Evolutionary conservation across 225 moss, liverwort and hornwort species (phyloP).

Genomic region (Sphagnum tenellum): DNA sequence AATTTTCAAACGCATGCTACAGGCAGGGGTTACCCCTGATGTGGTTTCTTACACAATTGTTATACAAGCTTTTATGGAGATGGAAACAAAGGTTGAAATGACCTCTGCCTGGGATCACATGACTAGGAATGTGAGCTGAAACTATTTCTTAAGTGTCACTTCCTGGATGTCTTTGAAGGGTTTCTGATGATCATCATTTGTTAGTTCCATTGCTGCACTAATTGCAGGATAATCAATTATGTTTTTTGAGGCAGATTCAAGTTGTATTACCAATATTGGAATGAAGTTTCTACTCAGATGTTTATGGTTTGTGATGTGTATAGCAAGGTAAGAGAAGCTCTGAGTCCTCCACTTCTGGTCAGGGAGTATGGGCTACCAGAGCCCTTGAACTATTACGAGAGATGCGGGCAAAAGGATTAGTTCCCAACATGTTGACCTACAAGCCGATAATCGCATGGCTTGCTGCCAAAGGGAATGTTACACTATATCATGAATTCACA

Average conservation of each 20-base stretch:
- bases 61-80: conserved; percentile 42
- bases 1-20: conserved; percentile 48
- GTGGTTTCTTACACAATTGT: conserved; percentile 54
- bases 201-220: not conserved
- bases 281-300: not conserved
- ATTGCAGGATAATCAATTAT: too few species aligned
- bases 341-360: conserved; percentile 15
- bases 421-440: conserved; percentile 43
- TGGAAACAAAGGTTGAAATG: conserved; percentile 21
- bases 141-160: too few species aligned
- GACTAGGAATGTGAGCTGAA: too few species aligned
- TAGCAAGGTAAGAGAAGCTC: conserved; percentile 24
- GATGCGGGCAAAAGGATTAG: conserved; percentile 39
- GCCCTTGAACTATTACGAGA: conserved; percentile 35
- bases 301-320: conserved; percentile 1
- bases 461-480: conserved; percentile 26
- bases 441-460: conserved; percentile 61
- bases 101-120: too few species aligned
- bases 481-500: conserved; percentile 27
- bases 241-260: too few species aligned
- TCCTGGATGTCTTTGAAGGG: too few species aligned
- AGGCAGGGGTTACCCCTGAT: conserved; percentile 30
- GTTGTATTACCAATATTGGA: too few species aligned
- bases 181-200: conserved; percentile 7
- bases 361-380: conserved; percentile 26